A percentile compares a stretch with the other conserved stretches of the same genome.
These are phyloP conservation scores for Lepidium aucheri DNA, from an alignment of 345 rosid species.

Conservation along the genomic window DNA sequence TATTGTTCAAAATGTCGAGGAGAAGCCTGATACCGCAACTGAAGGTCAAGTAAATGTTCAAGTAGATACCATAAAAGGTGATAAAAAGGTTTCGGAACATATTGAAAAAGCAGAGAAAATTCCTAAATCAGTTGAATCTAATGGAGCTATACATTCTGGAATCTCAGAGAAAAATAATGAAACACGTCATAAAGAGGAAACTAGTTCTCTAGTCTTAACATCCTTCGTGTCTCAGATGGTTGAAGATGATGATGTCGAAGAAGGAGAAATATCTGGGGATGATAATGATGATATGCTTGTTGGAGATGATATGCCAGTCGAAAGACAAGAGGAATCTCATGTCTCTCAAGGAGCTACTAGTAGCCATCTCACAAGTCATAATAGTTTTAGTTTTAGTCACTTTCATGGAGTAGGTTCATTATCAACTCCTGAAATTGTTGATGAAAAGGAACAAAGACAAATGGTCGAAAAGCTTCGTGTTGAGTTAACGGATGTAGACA, in stretches of 20 bases:
- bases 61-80: slow-evolving; percentile 14
- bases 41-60: slow-evolving; percentile 21
- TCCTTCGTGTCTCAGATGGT: slow-evolving; percentile 13
- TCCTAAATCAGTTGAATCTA: slow-evolving; percentile 5
- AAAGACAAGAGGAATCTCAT: slow-evolving; percentile 26
- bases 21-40: slow-evolving; percentile 10
- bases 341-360: slow-evolving; percentile 14
- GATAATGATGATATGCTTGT: slow-evolving; percentile 23
- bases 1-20: slow-evolving; percentile 9
- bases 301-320: slow-evolving; percentile 20
- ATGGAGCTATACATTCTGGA: slow-evolving; percentile 19
- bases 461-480: slow-evolving; percentile 5
- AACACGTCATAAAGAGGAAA: slow-evolving; percentile 25
- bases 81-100: slow-evolving; percentile 6
- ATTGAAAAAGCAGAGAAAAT: slow-evolving; percentile 13
- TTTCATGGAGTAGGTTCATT: neutral
- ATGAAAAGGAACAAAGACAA: slow-evolving; percentile 20
- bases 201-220: slow-evolving; percentile 6
- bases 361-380: neutral
- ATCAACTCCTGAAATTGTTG: slow-evolving; percentile 19
- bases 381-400: slow-evolving; percentile 4
- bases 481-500: slow-evolving; percentile 15
- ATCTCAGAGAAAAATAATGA: slow-evolving; percentile 16
- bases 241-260: slow-evolving; percentile 45
- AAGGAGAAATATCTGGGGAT: slow-evolving; percentile 50